Conservation (phyloP, 148 eudicot species). For the Vaccinium darrowii region DNA sequence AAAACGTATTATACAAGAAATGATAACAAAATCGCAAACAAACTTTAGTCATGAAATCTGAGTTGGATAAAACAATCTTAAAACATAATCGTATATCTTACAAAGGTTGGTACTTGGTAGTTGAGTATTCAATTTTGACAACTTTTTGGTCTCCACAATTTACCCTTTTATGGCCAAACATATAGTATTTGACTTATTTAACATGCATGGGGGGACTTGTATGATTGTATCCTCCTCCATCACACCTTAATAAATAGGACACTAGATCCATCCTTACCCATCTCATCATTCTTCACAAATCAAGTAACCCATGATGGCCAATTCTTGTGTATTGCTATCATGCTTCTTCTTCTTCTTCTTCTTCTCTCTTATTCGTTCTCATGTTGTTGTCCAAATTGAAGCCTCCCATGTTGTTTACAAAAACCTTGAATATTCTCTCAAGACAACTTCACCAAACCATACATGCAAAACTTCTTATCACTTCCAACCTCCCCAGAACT, state of each 20-base stretch:
- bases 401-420: conserved; percentile 33
- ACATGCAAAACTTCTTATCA: conserved; percentile 56
- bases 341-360: conserved; percentile 1
- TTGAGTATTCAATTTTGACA: not conserved
- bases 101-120: not conserved
- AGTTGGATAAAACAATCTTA: not conserved
- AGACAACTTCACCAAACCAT: conserved; percentile 9
- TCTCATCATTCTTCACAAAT: not conserved
- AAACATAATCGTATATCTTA: not conserved
- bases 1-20: too few relatives aligned
- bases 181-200: too few relatives aligned
- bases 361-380: conserved; percentile 18
- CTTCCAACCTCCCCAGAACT: conserved; percentile 67
- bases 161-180: not conserved
- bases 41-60: not conserved
- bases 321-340: not conserved
- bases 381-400: conserved; percentile 19
- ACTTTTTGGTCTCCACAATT: not conserved
- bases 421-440: conserved; percentile 5
- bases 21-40: not conserved
- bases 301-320: not conserved
- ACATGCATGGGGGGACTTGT: not conserved
- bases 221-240: not conserved
- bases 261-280: not conserved
- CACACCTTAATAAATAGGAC: not conserved